Conservation (phyloP, 345 rosid species). For the Gossypium longicalyx region DNA sequence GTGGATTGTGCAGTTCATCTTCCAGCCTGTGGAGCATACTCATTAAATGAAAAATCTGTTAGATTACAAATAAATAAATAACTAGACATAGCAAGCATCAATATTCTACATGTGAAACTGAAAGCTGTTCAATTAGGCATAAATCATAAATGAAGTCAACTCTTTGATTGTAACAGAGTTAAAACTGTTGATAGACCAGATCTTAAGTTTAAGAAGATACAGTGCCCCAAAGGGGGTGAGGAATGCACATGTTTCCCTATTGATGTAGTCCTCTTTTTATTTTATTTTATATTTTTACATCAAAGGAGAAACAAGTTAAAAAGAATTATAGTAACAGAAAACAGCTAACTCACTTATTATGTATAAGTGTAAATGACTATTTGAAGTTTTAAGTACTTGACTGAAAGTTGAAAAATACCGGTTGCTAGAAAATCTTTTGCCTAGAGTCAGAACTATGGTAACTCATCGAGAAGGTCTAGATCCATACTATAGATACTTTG, state of each 20-base stretch:
- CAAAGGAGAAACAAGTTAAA: background rate
- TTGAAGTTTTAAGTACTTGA: background rate
- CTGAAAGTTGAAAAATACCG: background rate
- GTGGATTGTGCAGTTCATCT: slow-evolving; percentile 43
- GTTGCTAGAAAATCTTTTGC: background rate
- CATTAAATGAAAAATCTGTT: background rate
- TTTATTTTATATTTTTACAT: background rate
- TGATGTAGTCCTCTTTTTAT: background rate
- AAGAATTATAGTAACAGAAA: background rate
- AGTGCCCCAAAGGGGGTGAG: background rate
- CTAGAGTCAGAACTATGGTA: background rate
- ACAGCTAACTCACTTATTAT: background rate
- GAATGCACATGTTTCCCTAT: background rate
- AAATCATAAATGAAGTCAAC: background rate
- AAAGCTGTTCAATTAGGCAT: background rate
- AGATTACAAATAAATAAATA: background rate
- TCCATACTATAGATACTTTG: background rate
- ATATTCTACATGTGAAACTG: background rate
- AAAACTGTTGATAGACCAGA: background rate
- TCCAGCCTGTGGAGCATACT: slow-evolving; percentile 37
- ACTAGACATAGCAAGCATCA: background rate
- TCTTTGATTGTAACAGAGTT: background rate
- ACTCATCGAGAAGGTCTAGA: background rate
- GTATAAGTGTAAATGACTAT: background rate
- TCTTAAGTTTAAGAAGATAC: background rate